Evolutionary conservation across 306 rosid species (phyloP).

Genomic region (Trifolium pratense): DNA sequence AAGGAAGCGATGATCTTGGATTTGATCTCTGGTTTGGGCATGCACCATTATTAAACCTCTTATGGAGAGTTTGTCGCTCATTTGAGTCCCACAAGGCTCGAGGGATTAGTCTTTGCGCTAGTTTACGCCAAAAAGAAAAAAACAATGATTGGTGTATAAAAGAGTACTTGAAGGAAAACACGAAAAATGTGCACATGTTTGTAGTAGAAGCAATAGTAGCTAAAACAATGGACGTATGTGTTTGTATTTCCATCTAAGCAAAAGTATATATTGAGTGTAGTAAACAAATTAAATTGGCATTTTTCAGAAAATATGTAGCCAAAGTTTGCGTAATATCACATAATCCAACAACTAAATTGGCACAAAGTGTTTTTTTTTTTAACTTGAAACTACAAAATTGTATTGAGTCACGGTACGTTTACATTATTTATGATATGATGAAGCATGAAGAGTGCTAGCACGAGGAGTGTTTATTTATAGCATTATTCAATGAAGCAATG

Average conservation of each 20-base stretch:
- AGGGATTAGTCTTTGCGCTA: too few species aligned
- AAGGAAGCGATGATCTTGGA: not conserved
- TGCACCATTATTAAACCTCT: too few species aligned
- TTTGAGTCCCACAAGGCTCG: too few species aligned
- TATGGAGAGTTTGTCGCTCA: too few species aligned
- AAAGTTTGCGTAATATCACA: slow-evolving; percentile 31
- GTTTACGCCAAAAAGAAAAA: too few species aligned
- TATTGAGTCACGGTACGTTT: slow-evolving; percentile 34
- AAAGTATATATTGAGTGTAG: slow-evolving; percentile 8
- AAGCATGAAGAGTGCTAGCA: not conserved
- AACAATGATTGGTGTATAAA: not conserved
- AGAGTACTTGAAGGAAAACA: not conserved
- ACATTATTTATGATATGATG: slow-evolving; percentile 12
- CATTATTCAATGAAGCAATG: too few species aligned
- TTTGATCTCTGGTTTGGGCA: too few species aligned
- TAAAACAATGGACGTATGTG: not conserved
- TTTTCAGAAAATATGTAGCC: slow-evolving; percentile 9
- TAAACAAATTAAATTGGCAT: slow-evolving; percentile 24
- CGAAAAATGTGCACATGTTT: not conserved
- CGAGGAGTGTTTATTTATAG: too few species aligned
- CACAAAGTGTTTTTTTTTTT: slow-evolving; percentile 11
- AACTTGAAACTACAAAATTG: slow-evolving; percentile 32
- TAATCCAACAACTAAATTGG: not conserved
- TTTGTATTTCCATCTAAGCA: too few species aligned
- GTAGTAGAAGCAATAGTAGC: slow-evolving; percentile 20